Base-by-base conservation (phyloP, 1,284 basidiomycete species). In the Irpex rosettiformis region DNA sequence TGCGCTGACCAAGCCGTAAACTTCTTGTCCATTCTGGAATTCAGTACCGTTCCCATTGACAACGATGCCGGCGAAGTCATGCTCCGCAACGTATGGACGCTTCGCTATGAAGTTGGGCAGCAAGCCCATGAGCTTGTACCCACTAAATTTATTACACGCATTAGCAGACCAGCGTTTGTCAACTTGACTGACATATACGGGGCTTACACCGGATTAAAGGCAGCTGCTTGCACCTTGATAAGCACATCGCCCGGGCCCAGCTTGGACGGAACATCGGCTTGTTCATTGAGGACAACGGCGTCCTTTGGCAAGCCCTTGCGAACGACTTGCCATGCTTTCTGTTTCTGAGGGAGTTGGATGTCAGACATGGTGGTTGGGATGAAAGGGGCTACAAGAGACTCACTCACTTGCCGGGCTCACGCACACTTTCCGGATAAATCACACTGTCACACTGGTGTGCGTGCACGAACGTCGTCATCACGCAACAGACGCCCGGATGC, bases 181-280 rank as follows among this genome's bases (percentile, higher is more conserved):
- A 47, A 10, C 13, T 21, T 47, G 7, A 3, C 10, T 18, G 43
- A 47, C 43, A 5, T 2, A 47, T 18, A 71, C 78, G 64, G 71
- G 79, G 84, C 79, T 64, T 72, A 88, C 81, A 85, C 75, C 0
- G 88, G 88, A 66, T 91, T 91, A 43, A 90, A 73, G 1, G 85
- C 85, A 0, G 79, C 86, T 2, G 86, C 84, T 45, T 80, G 75
- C 5, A 89, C 76, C 64, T 82, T 81, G 58, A 90, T 77, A 8
- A 88, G 77, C 4, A 88, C 79, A 58, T 85, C 74, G 18, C 78
- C 81, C 48, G 72, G 66, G 28, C 65, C 64, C 28, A 82, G 71
- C 40, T 77, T 71, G 8, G 72, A 70, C 1, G 82, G 76, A 3
- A 86, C 77, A 0, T 79, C 76, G 59, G 75, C 71, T 60, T 82